phyloP scores from a whole-genome alignment of 805 yeast species.

The Candida pseudoglaebosa region DNA sequence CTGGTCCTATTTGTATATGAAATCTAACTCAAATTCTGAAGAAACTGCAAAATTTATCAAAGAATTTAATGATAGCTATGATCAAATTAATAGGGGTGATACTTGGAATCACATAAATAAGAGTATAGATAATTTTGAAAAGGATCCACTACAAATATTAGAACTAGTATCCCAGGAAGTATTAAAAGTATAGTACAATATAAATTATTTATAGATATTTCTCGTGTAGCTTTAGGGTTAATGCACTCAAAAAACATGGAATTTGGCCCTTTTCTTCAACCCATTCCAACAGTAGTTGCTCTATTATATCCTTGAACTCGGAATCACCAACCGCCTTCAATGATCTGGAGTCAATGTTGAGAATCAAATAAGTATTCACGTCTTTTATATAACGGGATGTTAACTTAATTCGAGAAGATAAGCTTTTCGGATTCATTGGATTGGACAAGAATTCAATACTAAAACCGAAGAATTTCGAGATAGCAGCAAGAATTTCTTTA shows the following conservation, averaged over 20 bases:
- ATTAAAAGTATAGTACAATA: slow-evolving; percentile 6
- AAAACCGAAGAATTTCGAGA: slow-evolving; percentile 68
- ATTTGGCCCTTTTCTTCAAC: slow-evolving; percentile 63
- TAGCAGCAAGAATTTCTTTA: slow-evolving; percentile 64
- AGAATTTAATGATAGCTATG: slow-evolving; percentile 28
- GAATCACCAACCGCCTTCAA: slow-evolving; percentile 48
- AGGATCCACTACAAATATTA: slow-evolving; percentile 38
- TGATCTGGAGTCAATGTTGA: slow-evolving; percentile 54
- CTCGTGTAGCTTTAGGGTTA: slow-evolving; percentile 65
- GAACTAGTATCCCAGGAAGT: slow-evolving; percentile 21
- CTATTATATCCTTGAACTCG: slow-evolving; percentile 36
- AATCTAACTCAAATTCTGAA: slow-evolving; percentile 33
- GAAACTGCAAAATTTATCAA: slow-evolving; percentile 34
- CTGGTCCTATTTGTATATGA: slow-evolving; percentile 50
- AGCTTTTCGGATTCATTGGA: slow-evolving; percentile 40
- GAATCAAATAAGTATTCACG: slow-evolving; percentile 42
- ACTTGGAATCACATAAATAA: slow-evolving; percentile 55
- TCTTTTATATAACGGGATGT: slow-evolving; percentile 39
- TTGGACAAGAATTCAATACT: slow-evolving; percentile 59
- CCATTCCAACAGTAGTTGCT: slow-evolving; percentile 61
- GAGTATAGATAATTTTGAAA: slow-evolving; percentile 42
- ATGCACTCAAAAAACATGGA: slow-evolving; percentile 73
- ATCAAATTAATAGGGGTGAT: slow-evolving; percentile 60
- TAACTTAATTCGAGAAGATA: slow-evolving; percentile 52
- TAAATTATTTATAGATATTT: slow-evolving; percentile 14